phyloP scores from a whole-genome alignment of 2,329 filamentous ascomycete genomes.

The Diaporthe citri region DNA sequence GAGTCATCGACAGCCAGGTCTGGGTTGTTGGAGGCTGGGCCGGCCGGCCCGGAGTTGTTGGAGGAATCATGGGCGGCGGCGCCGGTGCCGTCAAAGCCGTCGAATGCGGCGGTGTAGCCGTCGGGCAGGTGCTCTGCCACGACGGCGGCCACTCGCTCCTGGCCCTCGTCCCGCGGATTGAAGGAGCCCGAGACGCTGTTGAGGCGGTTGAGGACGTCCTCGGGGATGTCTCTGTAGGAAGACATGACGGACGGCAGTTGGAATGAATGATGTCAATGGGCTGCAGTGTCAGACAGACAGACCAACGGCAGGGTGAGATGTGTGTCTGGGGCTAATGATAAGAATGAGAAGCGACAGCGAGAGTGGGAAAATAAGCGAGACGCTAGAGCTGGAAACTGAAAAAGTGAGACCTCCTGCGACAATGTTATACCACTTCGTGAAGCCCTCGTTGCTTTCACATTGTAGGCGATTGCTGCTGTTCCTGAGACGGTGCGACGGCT shows the following conservation, averaged over 20 bases:
- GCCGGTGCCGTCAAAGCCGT: conserved; percentile 29
- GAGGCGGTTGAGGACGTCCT: conserved; percentile 38
- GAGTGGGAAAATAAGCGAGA: conserved; percentile 15
- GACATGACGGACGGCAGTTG: conserved; percentile 28
- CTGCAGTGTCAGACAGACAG: not conserved
- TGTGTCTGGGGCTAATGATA: conserved; percentile 14
- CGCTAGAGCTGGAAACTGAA: conserved; percentile 3
- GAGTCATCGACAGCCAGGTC: conserved; percentile 9
- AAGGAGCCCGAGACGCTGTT: conserved; percentile 28
- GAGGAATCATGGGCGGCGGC: conserved; percentile 8
- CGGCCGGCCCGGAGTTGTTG: conserved; percentile 29
- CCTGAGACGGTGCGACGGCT: conserved; percentile 21
- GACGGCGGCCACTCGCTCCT: conserved; percentile 41
- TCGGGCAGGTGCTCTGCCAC: conserved; percentile 51
- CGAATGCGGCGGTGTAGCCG: conserved; percentile 51
- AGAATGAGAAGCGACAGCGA: not conserved
- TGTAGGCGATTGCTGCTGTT: conserved; percentile 4
- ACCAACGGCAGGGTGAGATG: not conserved
- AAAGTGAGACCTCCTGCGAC: not conserved
- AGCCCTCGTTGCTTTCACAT: conserved; percentile 16
- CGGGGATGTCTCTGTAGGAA: conserved; percentile 33
- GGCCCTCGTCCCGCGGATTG: conserved; percentile 36
- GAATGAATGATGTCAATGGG: conserved; percentile 12
- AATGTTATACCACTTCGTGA: conserved; percentile 13
- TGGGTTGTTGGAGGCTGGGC: not conserved